These are phyloP conservation scores for sunflower (Helianthus annuus) DNA, from an alignment of 129 eudicot species.

Conservation along the genomic window HanXRQr2.0-SUNRISE NC_035434.2:158788493-158788992, in stretches of 20 bases:
- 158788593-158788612: too few relatives aligned
- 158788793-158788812: background rate
- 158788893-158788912: background rate
- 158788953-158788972: background rate
- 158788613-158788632: too few relatives aligned
- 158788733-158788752: background rate
- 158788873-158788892: background rate
- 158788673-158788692: too few relatives aligned
- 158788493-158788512: background rate
- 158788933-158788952: background rate
- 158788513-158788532: too few relatives aligned
- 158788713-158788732: background rate
- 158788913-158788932: background rate
- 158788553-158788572: too few relatives aligned
- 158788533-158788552: too few relatives aligned
- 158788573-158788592: too few relatives aligned
- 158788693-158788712: background rate
- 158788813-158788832: constrained; percentile 10
- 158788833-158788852: constrained; percentile 1
- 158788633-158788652: too few relatives aligned
- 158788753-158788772: constrained; percentile 8
- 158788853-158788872: constrained; percentile 1
- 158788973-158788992: background rate
- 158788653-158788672: too few relatives aligned
- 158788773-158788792: background rate